These are phyloP conservation scores for Coniochaeta prunicola DNA, from an alignment of 2,329 filamentous ascomycete species.

Conservation along the genomic window DNA sequence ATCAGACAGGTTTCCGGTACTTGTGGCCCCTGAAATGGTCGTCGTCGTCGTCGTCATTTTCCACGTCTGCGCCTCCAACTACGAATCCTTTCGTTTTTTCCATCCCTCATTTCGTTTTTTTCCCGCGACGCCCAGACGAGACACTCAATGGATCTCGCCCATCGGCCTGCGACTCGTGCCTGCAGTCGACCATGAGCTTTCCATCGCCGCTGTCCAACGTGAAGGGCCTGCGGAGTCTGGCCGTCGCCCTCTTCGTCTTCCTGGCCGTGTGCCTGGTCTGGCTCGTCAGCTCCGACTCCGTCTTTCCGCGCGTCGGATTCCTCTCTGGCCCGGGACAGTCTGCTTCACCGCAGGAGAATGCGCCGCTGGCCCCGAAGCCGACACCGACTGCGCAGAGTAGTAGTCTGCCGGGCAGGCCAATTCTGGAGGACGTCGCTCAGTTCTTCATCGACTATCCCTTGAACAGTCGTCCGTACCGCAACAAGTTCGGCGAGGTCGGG, in stretches of 20 bases:
- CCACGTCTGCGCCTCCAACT: not conserved
- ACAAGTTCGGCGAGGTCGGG: constrained; percentile 24
- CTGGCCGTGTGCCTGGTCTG: not conserved
- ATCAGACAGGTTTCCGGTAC: no score
- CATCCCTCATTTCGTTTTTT: not conserved
- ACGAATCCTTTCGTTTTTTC: not conserved
- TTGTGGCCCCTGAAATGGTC: no score
- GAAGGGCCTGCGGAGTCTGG: not conserved
- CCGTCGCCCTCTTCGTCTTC: not conserved
- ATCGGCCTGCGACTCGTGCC: not conserved
- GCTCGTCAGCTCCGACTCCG: not conserved
- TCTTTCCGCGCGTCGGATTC: not conserved
- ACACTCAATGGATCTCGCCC: not conserved
- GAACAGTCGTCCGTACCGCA: constrained; percentile 17
- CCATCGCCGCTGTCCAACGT: not conserved
- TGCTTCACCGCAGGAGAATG: not conserved
- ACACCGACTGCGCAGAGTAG: not conserved
- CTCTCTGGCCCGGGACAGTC: not conserved
- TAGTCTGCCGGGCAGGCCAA: not conserved
- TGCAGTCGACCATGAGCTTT: not conserved
- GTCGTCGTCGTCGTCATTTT: no score
- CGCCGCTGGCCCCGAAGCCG: not conserved
- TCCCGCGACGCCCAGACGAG: not conserved
- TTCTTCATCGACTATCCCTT: constrained; percentile 22
- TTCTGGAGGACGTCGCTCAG: constrained; percentile 3